These are phyloP conservation scores for Macrophomina phaseolina DNA, from an alignment of 2,329 filamentous ascomycete species.

Conservation along the genomic window DNA sequence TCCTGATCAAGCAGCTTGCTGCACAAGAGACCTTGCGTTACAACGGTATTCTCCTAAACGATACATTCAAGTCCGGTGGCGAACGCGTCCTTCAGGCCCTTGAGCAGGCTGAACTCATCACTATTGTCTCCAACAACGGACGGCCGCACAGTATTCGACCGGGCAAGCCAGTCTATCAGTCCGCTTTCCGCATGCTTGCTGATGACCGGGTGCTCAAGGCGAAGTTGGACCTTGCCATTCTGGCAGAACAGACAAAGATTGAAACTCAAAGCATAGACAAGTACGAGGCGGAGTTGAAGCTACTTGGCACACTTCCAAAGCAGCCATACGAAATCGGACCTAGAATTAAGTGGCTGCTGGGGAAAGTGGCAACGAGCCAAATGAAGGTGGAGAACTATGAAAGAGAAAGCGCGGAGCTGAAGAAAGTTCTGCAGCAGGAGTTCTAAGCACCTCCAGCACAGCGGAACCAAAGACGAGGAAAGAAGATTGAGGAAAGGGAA, in stretches of 20 bases:
- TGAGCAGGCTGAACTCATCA: constrained; percentile 84
- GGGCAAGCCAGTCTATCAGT: constrained; percentile 83
- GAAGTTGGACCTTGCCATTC: constrained; percentile 69
- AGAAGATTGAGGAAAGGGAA: not conserved
- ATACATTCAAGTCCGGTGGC: constrained; percentile 73
- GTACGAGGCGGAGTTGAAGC: constrained; percentile 75
- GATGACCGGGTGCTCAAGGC: constrained; percentile 75
- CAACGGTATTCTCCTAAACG: constrained; percentile 80
- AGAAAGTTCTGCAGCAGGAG: constrained; percentile 69
- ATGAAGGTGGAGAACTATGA: constrained; percentile 76
- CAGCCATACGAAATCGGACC: constrained; percentile 71
- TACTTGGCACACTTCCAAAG: constrained; percentile 72
- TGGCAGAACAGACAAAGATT: constrained; percentile 71
- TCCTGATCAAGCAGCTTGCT: constrained; percentile 79
- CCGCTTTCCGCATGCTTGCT: constrained; percentile 77
- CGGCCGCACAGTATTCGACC: constrained; percentile 78
- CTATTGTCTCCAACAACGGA: constrained; percentile 73
- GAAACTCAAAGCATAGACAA: constrained; percentile 79
- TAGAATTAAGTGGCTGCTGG: constrained; percentile 73
- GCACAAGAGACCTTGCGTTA: constrained; percentile 74
- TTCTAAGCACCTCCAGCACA: constrained; percentile 39
- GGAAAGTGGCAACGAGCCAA: constrained; percentile 77
- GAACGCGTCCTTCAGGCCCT: constrained; percentile 80
- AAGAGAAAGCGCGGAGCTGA: constrained; percentile 70
- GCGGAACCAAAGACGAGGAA: not conserved